Evolutionary conservation across 2,329 filamentous ascomycete genomes (phyloP).

Genomic region (Trichoderma sp.): DNA sequence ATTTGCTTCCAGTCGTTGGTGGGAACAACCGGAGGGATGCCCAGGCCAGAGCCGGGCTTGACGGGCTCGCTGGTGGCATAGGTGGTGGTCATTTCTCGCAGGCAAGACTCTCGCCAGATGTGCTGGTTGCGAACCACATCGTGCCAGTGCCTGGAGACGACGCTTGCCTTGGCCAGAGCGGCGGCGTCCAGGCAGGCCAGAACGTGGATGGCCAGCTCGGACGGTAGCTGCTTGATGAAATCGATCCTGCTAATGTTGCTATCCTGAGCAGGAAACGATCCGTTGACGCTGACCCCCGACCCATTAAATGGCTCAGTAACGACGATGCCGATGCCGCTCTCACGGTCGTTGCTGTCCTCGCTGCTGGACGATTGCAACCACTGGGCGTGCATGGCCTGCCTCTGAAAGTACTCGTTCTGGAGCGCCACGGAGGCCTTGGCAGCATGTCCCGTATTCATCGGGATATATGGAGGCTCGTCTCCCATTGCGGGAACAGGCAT

Average conservation of each 20-base stretch:
- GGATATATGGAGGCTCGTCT: slow-evolving; percentile 62
- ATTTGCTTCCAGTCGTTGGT: slow-evolving; percentile 84
- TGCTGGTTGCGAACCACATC: slow-evolving; percentile 54
- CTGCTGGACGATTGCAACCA: slow-evolving; percentile 45
- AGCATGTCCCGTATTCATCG: slow-evolving; percentile 60
- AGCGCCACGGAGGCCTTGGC: slow-evolving; percentile 63
- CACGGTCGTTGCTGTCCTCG: slow-evolving; percentile 58
- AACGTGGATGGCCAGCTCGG: slow-evolving; percentile 62
- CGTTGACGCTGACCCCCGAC: slow-evolving; percentile 42
- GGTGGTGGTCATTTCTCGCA: slow-evolving; percentile 61
- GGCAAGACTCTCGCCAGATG: slow-evolving; percentile 65
- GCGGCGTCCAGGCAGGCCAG: slow-evolving; percentile 58
- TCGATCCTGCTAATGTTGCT: slow-evolving; percentile 57
- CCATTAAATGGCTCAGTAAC: slow-evolving; percentile 50
- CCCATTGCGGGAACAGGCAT: slow-evolving; percentile 53
- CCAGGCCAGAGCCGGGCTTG: slow-evolving; percentile 57
- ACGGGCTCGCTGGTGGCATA: slow-evolving; percentile 61
- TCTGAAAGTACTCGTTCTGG: slow-evolving; percentile 55
- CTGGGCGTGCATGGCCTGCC: slow-evolving; percentile 44
- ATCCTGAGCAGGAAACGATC: slow-evolving; percentile 40
- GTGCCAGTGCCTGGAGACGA: slow-evolving; percentile 57
- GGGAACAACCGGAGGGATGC: slow-evolving; percentile 57
- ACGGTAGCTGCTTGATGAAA: slow-evolving; percentile 58
- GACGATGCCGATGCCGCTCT: slow-evolving; percentile 66
- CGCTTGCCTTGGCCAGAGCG: slow-evolving; percentile 52